phyloP scores from a whole-genome alignment of 305 asterid genomes.

The Solanum hybrid region DNA sequence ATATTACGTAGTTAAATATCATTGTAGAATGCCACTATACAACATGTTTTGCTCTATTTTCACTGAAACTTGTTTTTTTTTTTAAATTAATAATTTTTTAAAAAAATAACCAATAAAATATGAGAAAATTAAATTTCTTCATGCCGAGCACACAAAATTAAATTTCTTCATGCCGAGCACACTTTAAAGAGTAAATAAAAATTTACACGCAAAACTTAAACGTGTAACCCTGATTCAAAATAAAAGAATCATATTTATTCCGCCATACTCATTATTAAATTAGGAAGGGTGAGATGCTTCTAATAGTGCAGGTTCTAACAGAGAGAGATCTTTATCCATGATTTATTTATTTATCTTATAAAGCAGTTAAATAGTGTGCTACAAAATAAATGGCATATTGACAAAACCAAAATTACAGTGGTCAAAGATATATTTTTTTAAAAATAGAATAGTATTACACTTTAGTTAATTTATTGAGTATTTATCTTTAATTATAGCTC shows the following conservation, averaged over 20 bases:
- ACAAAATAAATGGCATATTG: background rate
- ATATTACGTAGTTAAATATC: background rate
- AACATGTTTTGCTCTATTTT: background rate
- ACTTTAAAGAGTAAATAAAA: background rate
- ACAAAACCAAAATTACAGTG: background rate
- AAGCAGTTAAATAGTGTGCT: background rate
- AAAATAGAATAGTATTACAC: background rate
- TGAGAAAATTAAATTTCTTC: background rate
- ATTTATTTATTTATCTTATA: background rate
- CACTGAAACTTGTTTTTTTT: background rate
- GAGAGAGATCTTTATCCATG: background rate
- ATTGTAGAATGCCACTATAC: too few species aligned
- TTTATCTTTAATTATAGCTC: too few species aligned
- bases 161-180: background rate
- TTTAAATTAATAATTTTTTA: too few species aligned
- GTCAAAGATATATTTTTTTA: too few species aligned
- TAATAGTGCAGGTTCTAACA: background rate
- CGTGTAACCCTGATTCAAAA: background rate
- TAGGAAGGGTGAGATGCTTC: background rate
- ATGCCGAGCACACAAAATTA: background rate
- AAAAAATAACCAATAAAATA: background rate
- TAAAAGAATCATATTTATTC: background rate
- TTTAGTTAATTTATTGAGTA: too few species aligned
- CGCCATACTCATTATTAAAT: background rate
- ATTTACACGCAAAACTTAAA: background rate